Conservation (phyloP, 768 basidiomycete genomes). For the Neoboletus magnificus region DNA sequence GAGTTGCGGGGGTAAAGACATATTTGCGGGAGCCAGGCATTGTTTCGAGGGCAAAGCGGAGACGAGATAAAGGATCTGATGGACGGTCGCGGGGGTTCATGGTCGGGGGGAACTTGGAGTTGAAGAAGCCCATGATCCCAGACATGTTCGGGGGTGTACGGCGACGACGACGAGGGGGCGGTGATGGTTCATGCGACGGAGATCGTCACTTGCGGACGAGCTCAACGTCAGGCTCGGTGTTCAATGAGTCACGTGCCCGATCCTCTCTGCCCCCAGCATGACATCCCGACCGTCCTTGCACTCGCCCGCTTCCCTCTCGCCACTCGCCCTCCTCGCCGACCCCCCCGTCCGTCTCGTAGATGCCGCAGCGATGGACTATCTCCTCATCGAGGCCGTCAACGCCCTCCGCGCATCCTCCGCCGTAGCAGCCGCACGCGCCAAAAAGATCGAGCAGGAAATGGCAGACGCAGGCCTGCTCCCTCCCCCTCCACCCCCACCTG, state of each 20-base stretch:
- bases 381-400: conserved; percentile 77
- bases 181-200: conserved; percentile 1
- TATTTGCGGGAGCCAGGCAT: conserved; percentile 80
- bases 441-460: conserved; percentile 76
- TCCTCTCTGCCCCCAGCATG: background rate
- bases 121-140: conserved; percentile 42
- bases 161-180: background rate
- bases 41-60: conserved; percentile 73
- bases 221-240: background rate
- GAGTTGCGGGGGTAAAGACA: conserved; percentile 66
- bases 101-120: conserved; percentile 49
- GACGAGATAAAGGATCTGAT: conserved; percentile 64
- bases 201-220: background rate
- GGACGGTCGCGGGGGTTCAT: conserved; percentile 55
- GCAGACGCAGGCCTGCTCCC: conserved; percentile 72
- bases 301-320: conserved; percentile 13
- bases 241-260: background rate
- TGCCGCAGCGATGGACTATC: conserved; percentile 75
- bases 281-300: conserved; percentile 23
- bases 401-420: conserved; percentile 71
- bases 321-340: conserved; percentile 56
- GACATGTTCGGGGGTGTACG: conserved; percentile 31
- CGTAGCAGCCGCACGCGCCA: conserved; percentile 63
- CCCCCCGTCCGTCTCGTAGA: conserved; percentile 62
- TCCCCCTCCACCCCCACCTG: conserved; percentile 42